phyloP scores from a whole-genome alignment of 192 early-diverging fungal species.

The Podila epigama region DNA sequence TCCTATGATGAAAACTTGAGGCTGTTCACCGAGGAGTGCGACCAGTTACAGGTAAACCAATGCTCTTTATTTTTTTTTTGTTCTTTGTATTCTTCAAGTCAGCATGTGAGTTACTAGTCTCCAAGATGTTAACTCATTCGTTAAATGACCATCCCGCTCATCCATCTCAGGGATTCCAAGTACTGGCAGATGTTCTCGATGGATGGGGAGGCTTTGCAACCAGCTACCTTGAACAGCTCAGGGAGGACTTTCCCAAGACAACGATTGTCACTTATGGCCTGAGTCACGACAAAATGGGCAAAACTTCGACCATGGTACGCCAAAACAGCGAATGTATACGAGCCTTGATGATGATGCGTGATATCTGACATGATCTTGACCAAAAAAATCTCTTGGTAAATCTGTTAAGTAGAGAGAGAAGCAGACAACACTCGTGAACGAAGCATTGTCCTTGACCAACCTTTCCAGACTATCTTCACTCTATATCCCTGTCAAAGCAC shows the following conservation, averaged over 20 bases:
- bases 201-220: slow-evolving; percentile 77
- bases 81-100: neutral
- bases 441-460: slow-evolving; percentile 39
- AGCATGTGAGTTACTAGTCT: no score
- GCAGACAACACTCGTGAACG: slow-evolving; percentile 50
- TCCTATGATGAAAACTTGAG: slow-evolving; percentile 62
- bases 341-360: neutral
- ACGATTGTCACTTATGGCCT: slow-evolving; percentile 66
- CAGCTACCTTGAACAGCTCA: slow-evolving; percentile 63
- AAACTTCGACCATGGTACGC: slow-evolving; percentile 15
- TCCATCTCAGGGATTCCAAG: slow-evolving; percentile 70
- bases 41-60: slow-evolving; percentile 52
- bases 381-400: neutral
- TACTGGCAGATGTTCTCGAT: slow-evolving; percentile 64
- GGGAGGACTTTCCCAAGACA: slow-evolving; percentile 76
- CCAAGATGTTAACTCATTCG: no score
- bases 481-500: slow-evolving; percentile 58
- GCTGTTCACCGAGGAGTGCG: slow-evolving; percentile 64
- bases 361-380: neutral
- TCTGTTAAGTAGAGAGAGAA: slow-evolving; percentile 42
- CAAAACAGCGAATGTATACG: neutral
- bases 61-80: neutral
- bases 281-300: slow-evolving; percentile 37
- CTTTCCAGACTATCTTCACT: slow-evolving; percentile 56
- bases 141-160: neutral